Base-by-base conservation (phyloP, 2,329 filamentous ascomycete species). In the Byssochlamys sp. region DNA sequence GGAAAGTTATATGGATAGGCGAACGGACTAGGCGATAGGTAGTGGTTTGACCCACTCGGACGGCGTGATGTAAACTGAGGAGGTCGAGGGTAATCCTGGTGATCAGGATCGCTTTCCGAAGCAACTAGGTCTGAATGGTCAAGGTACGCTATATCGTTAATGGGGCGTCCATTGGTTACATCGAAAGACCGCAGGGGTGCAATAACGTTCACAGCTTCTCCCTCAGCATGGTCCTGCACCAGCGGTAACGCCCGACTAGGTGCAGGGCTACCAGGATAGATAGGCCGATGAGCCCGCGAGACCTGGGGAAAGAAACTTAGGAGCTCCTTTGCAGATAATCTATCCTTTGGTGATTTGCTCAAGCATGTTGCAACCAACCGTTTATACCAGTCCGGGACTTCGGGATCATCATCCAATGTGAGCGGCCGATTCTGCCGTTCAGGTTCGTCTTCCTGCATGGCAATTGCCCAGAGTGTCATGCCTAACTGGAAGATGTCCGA, bases 381-480 rank as follows among this genome's bases (percentile, higher is more conserved):
- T 59, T 84, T 83, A 71, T 89, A 97, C 80, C 91, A 97, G 11
- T 80, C 77, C 0, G 94, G 94, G 7, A 95, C 81, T 29, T 67
- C 64, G 35, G 65, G 54, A 27, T 86, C 78, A 10, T 80, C 71
- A 54, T 84, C 81, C 4, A 84, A 73, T 27, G 71, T 69, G 59
- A 96, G 74, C 0, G 91, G 91, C 24, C 89, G 83, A 49, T 81
- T 82, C 59, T 88, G 85, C 24, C 83, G 80, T 70, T 97, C 94
- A 1, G 94, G 94, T 67, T 97, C 92, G 66, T 97, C 92, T 57
- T 91, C 84, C 63, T 92, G 84, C 68, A 87, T 88, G 1, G 90
- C 92, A 52, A 99, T 77, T 25, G 90, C 90, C 90, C 92, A 99
- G 2, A 99, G 77, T 1, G 96, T 91, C 94, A 99, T 99, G 4